phyloP scores from a whole-genome alignment of 2,329 filamentous ascomycete genomes.

The Didymellaceae sp. region DNA sequence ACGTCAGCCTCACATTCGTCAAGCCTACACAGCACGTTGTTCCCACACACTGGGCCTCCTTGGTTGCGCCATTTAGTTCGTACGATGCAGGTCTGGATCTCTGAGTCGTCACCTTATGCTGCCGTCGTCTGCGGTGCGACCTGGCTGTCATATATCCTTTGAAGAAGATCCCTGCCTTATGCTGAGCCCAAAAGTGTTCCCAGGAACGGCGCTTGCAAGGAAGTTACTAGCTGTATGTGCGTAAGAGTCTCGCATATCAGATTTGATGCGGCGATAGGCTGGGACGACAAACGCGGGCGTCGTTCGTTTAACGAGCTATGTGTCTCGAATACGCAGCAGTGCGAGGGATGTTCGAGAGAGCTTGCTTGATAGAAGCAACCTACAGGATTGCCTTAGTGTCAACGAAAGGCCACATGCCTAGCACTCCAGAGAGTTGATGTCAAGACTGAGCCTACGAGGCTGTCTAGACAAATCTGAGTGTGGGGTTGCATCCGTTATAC shows the following conservation, averaged over 20 bases:
- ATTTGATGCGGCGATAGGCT: conserved; percentile 11
- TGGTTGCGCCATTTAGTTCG: background rate
- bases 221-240: conserved; percentile 40
- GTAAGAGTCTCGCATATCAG: conserved; percentile 38
- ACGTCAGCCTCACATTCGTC: conserved; percentile 6
- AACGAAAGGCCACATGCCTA: background rate
- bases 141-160: conserved; percentile 26
- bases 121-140: conserved; percentile 36
- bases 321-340: background rate
- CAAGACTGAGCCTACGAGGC: conserved; percentile 42
- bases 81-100: background rate
- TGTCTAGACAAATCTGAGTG: conserved; percentile 16
- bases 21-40: background rate
- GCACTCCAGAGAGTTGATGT: conserved; percentile 30
- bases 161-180: conserved; percentile 14
- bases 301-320: background rate
- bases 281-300: background rate
- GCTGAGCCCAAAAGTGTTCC: conserved; percentile 30
- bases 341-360: background rate
- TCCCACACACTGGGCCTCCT: conserved; percentile 1
- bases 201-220: conserved; percentile 19
- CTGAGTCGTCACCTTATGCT: background rate
- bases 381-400: background rate
- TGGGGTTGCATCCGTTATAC: conserved; percentile 25
- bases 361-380: background rate